Conservation (phyloP, 495 filamentous ascomycete species). For the Tuber magnatum region DNA sequence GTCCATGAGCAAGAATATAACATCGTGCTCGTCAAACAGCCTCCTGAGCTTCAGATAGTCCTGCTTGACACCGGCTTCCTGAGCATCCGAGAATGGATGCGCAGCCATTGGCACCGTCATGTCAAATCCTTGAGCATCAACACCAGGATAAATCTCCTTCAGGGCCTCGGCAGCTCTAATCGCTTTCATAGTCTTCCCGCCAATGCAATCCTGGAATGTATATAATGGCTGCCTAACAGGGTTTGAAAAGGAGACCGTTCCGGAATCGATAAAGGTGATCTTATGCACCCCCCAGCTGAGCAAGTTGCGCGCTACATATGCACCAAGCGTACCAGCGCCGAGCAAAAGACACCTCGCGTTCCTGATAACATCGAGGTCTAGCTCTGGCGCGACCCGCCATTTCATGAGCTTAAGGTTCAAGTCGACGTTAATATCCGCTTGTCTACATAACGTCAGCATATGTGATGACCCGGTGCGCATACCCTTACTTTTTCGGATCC, state of each 20-base stretch:
- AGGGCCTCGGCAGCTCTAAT: constrained; percentile 71
- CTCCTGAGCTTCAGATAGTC: constrained; percentile 69
- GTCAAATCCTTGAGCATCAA: constrained; percentile 67
- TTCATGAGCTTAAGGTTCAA: constrained; percentile 97
- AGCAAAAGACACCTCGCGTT: constrained; percentile 84
- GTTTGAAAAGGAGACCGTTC: constrained; percentile 92
- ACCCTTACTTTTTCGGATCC: constrained; percentile 62
- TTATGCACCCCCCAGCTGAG: constrained; percentile 96
- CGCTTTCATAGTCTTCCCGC: constrained; percentile 80
- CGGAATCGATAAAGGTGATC: constrained; percentile 94
- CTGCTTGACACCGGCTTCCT: constrained; percentile 52
- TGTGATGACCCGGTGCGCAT: constrained; percentile 2
- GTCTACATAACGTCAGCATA: constrained; percentile 42
- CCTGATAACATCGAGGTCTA: constrained; percentile 84
- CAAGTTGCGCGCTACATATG: constrained; percentile 82
- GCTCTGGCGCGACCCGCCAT: constrained; percentile 84
- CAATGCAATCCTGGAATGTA: constrained; percentile 76
- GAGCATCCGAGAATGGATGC: constrained; percentile 65
- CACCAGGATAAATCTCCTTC: constrained; percentile 81
- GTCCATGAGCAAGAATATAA: constrained; percentile 91
- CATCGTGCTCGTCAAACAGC: constrained; percentile 82
- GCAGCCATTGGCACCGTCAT: constrained; percentile 92
- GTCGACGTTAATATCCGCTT: constrained; percentile 94
- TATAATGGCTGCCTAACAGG: constrained; percentile 92
- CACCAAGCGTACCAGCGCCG: constrained; percentile 90